These are phyloP conservation scores for Kondoa subrosea DNA, from an alignment of 768 basidiomycete species.

Conservation along the genomic window DNA sequence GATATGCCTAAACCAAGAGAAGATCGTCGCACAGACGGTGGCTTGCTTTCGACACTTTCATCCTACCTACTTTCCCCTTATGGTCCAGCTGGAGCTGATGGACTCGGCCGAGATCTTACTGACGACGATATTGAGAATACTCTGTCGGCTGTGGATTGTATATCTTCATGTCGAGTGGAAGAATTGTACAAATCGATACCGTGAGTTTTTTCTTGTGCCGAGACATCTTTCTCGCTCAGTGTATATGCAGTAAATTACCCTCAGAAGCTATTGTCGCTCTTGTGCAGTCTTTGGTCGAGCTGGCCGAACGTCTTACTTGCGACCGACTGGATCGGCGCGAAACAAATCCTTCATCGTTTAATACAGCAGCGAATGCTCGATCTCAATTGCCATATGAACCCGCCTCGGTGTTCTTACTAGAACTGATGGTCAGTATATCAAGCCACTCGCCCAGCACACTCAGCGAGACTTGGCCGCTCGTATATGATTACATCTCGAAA, in stretches of 20 bases:
- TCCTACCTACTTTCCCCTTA: slow-evolving; percentile 96
- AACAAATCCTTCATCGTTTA: slow-evolving; percentile 6
- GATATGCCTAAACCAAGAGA: slow-evolving; percentile 29
- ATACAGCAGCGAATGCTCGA: slow-evolving; percentile 11
- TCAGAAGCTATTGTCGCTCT: slow-evolving; percentile 51
- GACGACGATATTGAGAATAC: slow-evolving; percentile 86
- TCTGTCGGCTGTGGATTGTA: slow-evolving; percentile 83
- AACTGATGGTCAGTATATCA: slow-evolving; percentile 82
- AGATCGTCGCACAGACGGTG: slow-evolving; percentile 57
- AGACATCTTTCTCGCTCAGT: too few relatives aligned
- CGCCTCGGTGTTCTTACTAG: slow-evolving; percentile 80
- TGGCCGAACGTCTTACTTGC: slow-evolving; percentile 83
- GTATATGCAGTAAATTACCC: background rate
- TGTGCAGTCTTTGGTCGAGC: slow-evolving; percentile 74
- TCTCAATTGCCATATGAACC: slow-evolving; percentile 73
- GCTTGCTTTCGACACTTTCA: slow-evolving; percentile 77
- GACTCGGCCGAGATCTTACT: slow-evolving; percentile 34
- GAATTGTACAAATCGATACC: slow-evolving; percentile 85
- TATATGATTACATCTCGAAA: slow-evolving; percentile 79
- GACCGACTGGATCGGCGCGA: slow-evolving; percentile 40
- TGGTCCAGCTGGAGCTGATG: slow-evolving; percentile 30
- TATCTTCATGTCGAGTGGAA: slow-evolving; percentile 79
- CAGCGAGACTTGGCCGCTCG: slow-evolving; percentile 82
- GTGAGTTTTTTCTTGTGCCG: too few relatives aligned
- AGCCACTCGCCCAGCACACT: slow-evolving; percentile 59